Evolutionary conservation across 345 rosid species (phyloP).

Genomic region (Mangifera indica): DNA sequence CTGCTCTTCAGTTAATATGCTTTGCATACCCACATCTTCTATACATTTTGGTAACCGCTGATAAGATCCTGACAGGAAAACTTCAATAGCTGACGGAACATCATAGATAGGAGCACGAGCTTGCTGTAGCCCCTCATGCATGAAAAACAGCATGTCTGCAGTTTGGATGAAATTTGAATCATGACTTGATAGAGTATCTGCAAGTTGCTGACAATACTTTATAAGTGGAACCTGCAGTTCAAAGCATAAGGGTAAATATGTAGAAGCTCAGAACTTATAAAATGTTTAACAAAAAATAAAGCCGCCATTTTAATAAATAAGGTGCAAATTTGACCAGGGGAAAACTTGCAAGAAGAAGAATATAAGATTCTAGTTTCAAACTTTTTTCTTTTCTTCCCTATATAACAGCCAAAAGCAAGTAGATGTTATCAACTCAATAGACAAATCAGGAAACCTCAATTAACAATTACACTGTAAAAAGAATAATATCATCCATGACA

Average conservation of each 20-base stretch:
- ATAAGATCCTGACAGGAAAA: slow-evolving; percentile 84
- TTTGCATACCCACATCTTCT: slow-evolving; percentile 84
- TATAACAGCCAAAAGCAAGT: background rate
- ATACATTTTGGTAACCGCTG: slow-evolving; percentile 88
- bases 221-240: slow-evolving; percentile 80
- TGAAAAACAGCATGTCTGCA: slow-evolving; percentile 88
- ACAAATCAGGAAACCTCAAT: slow-evolving; percentile 1
- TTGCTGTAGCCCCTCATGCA: slow-evolving; percentile 98
- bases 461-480: background rate
- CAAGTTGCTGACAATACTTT: slow-evolving; percentile 80
- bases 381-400: background rate
- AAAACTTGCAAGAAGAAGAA: background rate
- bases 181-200: slow-evolving; percentile 81
- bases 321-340: background rate
- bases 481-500: background rate
- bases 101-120: slow-evolving; percentile 98
- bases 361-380: slow-evolving; percentile 3
- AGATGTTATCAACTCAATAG: background rate
- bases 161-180: slow-evolving; percentile 91
- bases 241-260: slow-evolving; percentile 8
- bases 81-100: slow-evolving; percentile 89
- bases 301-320: no score
- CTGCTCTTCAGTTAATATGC: slow-evolving; percentile 64
- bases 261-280: background rate
- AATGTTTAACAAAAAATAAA: background rate